Evolutionary conservation across 2,329 filamentous ascomycete genomes (phyloP), one percentile per base, ranked within the genome.

Genomic region (Pseudogymnoascus sp.): DNA sequence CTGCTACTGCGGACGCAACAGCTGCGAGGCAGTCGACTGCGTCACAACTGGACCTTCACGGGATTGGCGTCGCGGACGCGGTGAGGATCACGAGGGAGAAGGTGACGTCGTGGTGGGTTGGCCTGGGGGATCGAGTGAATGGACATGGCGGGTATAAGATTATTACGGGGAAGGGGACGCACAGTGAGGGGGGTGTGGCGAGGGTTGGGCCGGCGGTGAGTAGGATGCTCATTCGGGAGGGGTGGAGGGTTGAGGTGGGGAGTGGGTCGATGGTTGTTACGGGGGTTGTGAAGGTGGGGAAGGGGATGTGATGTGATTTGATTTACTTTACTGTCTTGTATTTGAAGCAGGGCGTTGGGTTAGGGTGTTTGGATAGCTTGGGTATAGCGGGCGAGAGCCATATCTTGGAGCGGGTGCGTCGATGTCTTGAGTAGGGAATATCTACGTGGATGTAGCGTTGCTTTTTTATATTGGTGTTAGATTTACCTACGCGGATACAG

Each of bases 151-250:
- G 85, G 0, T 92, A 89, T 70, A 85, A 83, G 40, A 87, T 97
- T 65, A 84, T 97, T 62, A 96, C 92, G 2, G 93, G 93, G 0
- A 73, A 88, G 12, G 93, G 93, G 1, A 82, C 82, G 62, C 93
- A 97, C 75, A 95, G 86, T 69, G 82, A 85, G 56, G 86, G 88
- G 61, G 91, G 92, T 0, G 87, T 84, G 63, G 90, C 89, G 1
- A 87, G 85, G 68, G 74, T 97, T 64, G 88, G 92, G 4, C 88
- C 88, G 63, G 89, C 89, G 14, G 92, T 97, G n/a, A 87, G 83
- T 56, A 87, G 85, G 70, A 87, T 87, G 71, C 78, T 97, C 43
- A 81, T 87, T 40, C 82, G 84, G 49, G 90, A 93, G 65, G 92
- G 92, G 0, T 97, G 93, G 93, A 91, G 84, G 72, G 79, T 95